These are phyloP conservation scores for Candida sanyaensis DNA, from an alignment of 1,139 yeast species.

Conservation along the genomic window DNA sequence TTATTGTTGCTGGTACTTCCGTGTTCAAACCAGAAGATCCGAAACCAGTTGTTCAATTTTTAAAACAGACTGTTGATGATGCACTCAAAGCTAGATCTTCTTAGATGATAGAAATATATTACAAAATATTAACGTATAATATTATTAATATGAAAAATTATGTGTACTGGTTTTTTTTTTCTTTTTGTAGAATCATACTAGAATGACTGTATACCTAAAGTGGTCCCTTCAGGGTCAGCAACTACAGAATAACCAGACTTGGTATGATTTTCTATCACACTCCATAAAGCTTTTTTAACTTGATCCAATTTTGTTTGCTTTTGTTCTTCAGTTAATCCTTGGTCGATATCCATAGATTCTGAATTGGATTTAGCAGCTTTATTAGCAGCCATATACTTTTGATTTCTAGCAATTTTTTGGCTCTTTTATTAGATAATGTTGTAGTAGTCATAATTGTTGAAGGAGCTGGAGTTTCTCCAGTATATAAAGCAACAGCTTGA, in stretches of 20 bases:
- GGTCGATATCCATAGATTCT: slow-evolving; percentile 52
- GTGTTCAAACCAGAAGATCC: slow-evolving; percentile 87
- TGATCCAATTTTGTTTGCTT: slow-evolving; percentile 42
- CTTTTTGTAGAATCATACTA: slow-evolving; percentile 15
- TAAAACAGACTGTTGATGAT: slow-evolving; percentile 60
- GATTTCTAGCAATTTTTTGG: slow-evolving; percentile 81
- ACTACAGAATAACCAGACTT: slow-evolving; percentile 44
- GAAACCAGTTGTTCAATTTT: slow-evolving; percentile 61
- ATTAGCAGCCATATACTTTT: slow-evolving; percentile 66
- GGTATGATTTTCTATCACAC: slow-evolving; percentile 57
- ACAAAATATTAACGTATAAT: not conserved
- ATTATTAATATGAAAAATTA: not conserved
- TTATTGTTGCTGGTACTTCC: slow-evolving; percentile 96
- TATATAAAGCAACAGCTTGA: slow-evolving; percentile 64
- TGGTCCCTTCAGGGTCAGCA: slow-evolving; percentile 71
- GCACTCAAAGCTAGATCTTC: slow-evolving; percentile 14
- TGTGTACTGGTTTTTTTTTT: slow-evolving; percentile 2
- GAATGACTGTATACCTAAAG: slow-evolving; percentile 72
- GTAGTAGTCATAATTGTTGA: slow-evolving; percentile 54
- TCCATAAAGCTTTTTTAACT: slow-evolving; percentile 69
- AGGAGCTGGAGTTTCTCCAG: slow-evolving; percentile 36
- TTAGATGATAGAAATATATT: slow-evolving; percentile 1
- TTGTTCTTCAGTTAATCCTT: slow-evolving; percentile 24
- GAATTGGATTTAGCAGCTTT: slow-evolving; percentile 44
- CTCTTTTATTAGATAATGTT: slow-evolving; percentile 76